Conservation (phyloP, 306 rosid genomes). For the Prinsepia uniflora region DNA sequence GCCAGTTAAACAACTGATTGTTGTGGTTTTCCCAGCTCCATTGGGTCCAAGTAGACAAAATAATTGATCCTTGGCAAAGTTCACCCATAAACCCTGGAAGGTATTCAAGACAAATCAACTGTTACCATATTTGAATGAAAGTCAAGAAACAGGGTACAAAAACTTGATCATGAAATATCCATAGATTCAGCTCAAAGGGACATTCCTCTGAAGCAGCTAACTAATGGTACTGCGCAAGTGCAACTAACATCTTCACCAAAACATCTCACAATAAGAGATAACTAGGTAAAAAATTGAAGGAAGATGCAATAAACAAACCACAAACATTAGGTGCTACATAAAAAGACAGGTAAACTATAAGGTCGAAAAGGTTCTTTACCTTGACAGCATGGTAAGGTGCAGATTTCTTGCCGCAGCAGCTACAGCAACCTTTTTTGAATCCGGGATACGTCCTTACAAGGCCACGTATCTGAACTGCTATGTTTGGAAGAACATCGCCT, state of each 20-base stretch:
- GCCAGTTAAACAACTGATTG: slow-evolving; percentile 85
- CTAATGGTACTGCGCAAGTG: not conserved
- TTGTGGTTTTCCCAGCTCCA: slow-evolving; percentile 96
- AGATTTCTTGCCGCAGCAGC: slow-evolving; percentile 37
- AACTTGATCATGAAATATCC: not conserved
- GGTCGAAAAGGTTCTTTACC: slow-evolving; percentile 46
- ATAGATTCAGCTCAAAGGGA: not conserved
- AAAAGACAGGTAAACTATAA: not conserved
- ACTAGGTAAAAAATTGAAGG: not conserved
- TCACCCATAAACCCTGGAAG: slow-evolving; percentile 88
- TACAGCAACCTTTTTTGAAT: slow-evolving; percentile 42
- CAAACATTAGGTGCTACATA: not conserved
- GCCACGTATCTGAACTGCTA: slow-evolving; percentile 84
- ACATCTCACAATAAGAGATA: not conserved
- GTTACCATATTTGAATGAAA: not conserved
- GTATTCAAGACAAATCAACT: slow-evolving; percentile 21
- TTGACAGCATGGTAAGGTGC: slow-evolving; percentile 60
- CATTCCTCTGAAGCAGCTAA: not conserved
- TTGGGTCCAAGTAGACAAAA: slow-evolving; percentile 93
- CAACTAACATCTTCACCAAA: not conserved
- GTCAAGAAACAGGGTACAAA: not conserved
- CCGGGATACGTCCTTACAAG: slow-evolving; percentile 78
- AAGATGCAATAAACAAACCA: not conserved
- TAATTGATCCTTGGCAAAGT: slow-evolving; percentile 71
- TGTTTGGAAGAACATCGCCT: slow-evolving; percentile 39